Conservation (phyloP, 108 stramenopile species). For the Seminavis robusta region DNA sequence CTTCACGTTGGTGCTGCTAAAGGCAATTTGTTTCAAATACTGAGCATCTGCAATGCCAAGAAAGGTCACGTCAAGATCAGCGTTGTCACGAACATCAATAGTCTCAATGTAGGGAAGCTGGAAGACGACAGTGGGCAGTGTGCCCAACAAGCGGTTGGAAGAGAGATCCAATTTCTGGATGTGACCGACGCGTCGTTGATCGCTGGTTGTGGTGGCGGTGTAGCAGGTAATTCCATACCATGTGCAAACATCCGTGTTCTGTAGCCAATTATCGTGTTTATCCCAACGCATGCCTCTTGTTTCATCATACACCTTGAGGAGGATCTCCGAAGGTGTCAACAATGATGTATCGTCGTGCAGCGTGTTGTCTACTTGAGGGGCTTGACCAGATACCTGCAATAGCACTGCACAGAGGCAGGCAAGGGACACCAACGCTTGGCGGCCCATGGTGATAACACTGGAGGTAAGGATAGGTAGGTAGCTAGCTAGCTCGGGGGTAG, state of each 20-base stretch:
- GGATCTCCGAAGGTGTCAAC: no score
- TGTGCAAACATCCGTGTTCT: slow-evolving; percentile 26
- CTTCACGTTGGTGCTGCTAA: slow-evolving; percentile 38
- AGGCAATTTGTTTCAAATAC: no score
- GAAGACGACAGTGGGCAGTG: slow-evolving; percentile 59
- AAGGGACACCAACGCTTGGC: no score
- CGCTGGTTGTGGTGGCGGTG: slow-evolving; percentile 2
- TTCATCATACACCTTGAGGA: slow-evolving; percentile 48
- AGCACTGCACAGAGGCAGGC: no score
- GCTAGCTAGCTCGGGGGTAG: no score
- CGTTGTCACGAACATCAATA: slow-evolving; percentile 40
- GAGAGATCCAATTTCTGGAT: slow-evolving; percentile 52
- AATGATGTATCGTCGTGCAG: no score
- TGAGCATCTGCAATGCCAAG: no score
- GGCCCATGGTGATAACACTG: no score
- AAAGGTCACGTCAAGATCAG: slow-evolving; percentile 50
- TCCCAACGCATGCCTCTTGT: slow-evolving; percentile 37
- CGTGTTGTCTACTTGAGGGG: no score
- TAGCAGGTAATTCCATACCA: slow-evolving; percentile 53
- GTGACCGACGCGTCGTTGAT: slow-evolving; percentile 33
- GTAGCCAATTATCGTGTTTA: slow-evolving; percentile 32
- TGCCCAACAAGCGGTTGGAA: slow-evolving; percentile 60
- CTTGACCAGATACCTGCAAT: no score
- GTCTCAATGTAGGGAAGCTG: slow-evolving; percentile 49
- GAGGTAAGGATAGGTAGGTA: no score